phyloP scores from a whole-genome alignment of 2,329 filamentous ascomycete genomes.

The Botrytis cinerea region DNA sequence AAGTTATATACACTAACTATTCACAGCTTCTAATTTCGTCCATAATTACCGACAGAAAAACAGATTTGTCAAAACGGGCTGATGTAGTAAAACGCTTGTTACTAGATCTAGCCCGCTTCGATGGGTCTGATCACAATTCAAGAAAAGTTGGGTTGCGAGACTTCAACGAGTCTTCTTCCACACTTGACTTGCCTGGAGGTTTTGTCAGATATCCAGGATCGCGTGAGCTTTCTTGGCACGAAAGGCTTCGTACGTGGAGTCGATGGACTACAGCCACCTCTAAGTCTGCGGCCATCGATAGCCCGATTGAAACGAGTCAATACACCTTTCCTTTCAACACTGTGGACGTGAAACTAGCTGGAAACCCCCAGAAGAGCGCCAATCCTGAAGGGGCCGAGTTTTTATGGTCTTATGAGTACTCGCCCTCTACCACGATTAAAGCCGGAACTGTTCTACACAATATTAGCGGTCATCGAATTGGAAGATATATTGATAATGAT shows the following conservation, averaged over 20 bases:
- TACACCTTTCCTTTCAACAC: constrained; percentile 10
- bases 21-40: constrained; percentile 27
- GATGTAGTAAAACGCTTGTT: constrained; percentile 36
- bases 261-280: constrained; percentile 37
- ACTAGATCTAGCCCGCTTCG: constrained; percentile 30
- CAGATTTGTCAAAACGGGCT: constrained; percentile 26
- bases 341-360: neutral
- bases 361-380: neutral
- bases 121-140: constrained; percentile 24
- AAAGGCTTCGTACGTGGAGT: constrained; percentile 37
- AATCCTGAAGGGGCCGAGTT: neutral
- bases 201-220: constrained; percentile 31
- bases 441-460: constrained; percentile 16
- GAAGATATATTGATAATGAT: neutral
- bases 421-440: constrained; percentile 6
- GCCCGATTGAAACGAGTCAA: neutral
- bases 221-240: constrained; percentile 37
- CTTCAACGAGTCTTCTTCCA: constrained; percentile 2
- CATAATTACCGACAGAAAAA: constrained; percentile 25
- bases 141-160: constrained; percentile 29
- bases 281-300: neutral
- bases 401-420: constrained; percentile 8
- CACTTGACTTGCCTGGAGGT: constrained; percentile 19
- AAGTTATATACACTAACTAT: constrained; percentile 17
- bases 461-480: constrained; percentile 10